Conservation (phyloP, 2,329 filamentous ascomycete genomes). For the Hypoxylon sp. region DNA sequence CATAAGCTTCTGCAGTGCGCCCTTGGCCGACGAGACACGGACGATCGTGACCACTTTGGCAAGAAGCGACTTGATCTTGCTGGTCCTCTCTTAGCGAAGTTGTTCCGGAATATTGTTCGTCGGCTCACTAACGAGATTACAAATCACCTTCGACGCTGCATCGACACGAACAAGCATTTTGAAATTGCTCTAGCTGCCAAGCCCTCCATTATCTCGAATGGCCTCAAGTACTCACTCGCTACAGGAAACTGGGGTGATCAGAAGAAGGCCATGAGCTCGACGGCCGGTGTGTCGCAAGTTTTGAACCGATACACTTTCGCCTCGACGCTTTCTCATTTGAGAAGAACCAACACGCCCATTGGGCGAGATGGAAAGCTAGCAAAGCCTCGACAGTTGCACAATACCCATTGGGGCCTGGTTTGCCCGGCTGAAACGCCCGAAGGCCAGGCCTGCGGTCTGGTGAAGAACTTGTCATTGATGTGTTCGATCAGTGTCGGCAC, state of each 20-base stretch:
- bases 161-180: constrained; percentile 90
- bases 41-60: constrained; percentile 98
- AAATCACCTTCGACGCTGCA: constrained; percentile 90
- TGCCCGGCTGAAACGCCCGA: constrained; percentile 98
- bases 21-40: constrained; percentile 90
- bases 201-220: constrained; percentile 89
- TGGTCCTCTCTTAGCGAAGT: constrained; percentile 91
- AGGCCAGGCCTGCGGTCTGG: constrained; percentile 96
- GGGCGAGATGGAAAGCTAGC: constrained; percentile 98
- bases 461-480: constrained; percentile 98
- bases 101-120: constrained; percentile 92
- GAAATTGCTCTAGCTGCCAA: constrained; percentile 92
- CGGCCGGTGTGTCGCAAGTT: constrained; percentile 97
- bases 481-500: constrained; percentile 98
- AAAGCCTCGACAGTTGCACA: constrained; percentile 96
- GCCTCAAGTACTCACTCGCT: constrained; percentile 94
- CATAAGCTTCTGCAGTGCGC: constrained; percentile 95
- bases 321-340: constrained; percentile 95
- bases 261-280: constrained; percentile 95
- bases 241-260: constrained; percentile 99
- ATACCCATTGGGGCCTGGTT: constrained; percentile 97
- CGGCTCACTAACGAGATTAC: constrained; percentile 92
- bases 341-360: constrained; percentile 96
- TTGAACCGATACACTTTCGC: constrained; percentile 97
- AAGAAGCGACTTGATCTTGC: constrained; percentile 98